Conservation (phyloP, 2,329 filamentous ascomycete genomes). For the Xylariaceae sp. region DNA sequence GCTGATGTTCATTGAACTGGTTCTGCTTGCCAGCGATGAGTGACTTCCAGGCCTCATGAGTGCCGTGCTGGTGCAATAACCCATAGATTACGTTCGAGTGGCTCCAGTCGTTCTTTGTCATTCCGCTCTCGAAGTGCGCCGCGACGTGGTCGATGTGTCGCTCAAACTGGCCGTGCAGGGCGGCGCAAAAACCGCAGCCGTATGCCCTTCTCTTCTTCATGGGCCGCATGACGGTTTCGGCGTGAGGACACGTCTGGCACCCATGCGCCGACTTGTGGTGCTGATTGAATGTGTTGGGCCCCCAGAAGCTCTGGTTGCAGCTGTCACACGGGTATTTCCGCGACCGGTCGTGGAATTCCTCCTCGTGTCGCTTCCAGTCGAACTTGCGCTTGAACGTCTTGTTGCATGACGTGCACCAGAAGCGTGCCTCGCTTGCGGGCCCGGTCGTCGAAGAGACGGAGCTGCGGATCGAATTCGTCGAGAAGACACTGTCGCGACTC, state of each 20-base stretch:
- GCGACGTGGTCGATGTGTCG: slow-evolving; percentile 66
- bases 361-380: slow-evolving; percentile 67
- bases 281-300: slow-evolving; percentile 64
- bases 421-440: slow-evolving; percentile 25
- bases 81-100: slow-evolving; percentile 66
- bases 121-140: slow-evolving; percentile 60
- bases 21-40: slow-evolving; percentile 45
- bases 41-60: slow-evolving; percentile 59
- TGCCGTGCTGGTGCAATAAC: slow-evolving; percentile 60
- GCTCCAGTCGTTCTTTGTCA: slow-evolving; percentile 64
- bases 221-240: slow-evolving; percentile 60
- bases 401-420: slow-evolving; percentile 48
- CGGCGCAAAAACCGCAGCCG: slow-evolving; percentile 66
- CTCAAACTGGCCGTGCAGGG: slow-evolving; percentile 59
- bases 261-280: slow-evolving; percentile 64
- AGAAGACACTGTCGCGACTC: slow-evolving; percentile 31
- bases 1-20: slow-evolving; percentile 47
- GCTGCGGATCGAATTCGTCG: slow-evolving; percentile 27
- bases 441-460: slow-evolving; percentile 26
- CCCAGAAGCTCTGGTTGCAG: slow-evolving; percentile 66
- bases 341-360: slow-evolving; percentile 66
- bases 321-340: slow-evolving; percentile 65
- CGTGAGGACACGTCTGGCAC: slow-evolving; percentile 62
- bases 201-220: slow-evolving; percentile 62
- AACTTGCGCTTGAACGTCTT: slow-evolving; percentile 65